Base-by-base conservation (phyloP, 2,329 filamentous ascomycete species). In the Talaromyces sp. region DNA sequence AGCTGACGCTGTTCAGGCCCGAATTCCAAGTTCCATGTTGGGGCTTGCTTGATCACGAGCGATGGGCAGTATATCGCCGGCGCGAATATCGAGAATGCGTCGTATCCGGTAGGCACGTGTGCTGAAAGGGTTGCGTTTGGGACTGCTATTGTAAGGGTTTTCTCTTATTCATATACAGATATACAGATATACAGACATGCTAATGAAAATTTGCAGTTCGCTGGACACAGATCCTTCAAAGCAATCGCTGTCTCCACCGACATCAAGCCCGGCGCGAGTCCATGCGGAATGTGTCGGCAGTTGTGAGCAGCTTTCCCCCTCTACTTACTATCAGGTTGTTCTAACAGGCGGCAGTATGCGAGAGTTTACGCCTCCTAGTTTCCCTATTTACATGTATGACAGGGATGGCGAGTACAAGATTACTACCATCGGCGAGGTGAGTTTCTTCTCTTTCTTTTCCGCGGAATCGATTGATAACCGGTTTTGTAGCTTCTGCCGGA, bases 261-360 rank as follows among this genome's bases (percentile, higher is more conserved):
- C 72, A 88, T 90, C 49, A 77, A 76, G 33, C 85, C 86, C 32
- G 86, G 87, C 4, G 78, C 78, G 4, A 80, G 88, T 64, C 95
- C 95, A 0, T 99, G 95, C 73, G 95, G 95, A 60, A 97, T 96
- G 92, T 98, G 93, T 75, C 83, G 93, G 69, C 93, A 97, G 74
- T 96, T 93, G 89, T 92, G 73, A 51, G 72, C 70, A 54, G 47
- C 6, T n/a, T 47, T 47, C 22, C 9, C 39, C 33, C 52, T 15
- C 13, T 10, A 13, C 11, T 36, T 36, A 17, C 33, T 25, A 32
- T 9, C 59, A 8, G 6, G 5, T n/a, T n/a, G 22, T 39, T 15
- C 13, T 32, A 39, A 32, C 8, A 36, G 36, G 8, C 4, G 42
- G 47, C 58, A 78, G 76, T 58, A 92, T 93, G 66, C 86, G 89